Evolutionary conservation across 345 rosid genomes (phyloP).

Genomic region (Populus nigra): DNA sequence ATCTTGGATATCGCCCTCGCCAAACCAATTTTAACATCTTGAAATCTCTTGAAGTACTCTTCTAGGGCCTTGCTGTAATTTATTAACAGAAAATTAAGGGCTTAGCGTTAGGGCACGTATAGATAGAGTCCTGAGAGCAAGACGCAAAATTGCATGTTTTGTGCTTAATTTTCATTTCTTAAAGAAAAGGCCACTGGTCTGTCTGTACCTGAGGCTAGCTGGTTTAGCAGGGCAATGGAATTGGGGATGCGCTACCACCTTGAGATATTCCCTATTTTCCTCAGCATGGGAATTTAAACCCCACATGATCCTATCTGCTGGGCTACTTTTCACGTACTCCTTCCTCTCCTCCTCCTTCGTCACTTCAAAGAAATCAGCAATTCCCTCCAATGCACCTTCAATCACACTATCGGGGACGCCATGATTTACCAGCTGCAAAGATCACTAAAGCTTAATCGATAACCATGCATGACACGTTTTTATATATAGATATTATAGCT

Average conservation of each 20-base stretch:
- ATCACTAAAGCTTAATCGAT: background rate
- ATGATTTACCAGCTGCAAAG: constrained; percentile 32
- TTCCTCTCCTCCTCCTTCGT: constrained; percentile 15
- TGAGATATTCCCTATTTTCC: constrained; percentile 29
- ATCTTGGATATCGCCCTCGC: constrained; percentile 27
- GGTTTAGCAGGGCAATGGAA: constrained; percentile 29
- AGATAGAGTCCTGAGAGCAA: too few relatives aligned
- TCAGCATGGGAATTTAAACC: constrained; percentile 13
- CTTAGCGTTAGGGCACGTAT: too few relatives aligned
- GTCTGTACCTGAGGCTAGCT: constrained; percentile 10
- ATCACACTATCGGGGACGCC: constrained; percentile 24
- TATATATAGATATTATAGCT: background rate
- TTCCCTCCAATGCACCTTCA: constrained; percentile 21
- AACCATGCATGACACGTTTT: background rate
- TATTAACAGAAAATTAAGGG: too few relatives aligned
- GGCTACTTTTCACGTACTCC: constrained; percentile 12
- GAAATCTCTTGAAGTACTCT: constrained; percentile 21
- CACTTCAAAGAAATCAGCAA: constrained; percentile 20
- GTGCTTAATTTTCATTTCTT: too few relatives aligned
- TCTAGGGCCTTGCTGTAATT: constrained; percentile 11
- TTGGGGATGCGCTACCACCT: constrained; percentile 25
- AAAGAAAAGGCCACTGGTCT: too few relatives aligned
- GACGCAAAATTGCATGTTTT: too few relatives aligned
- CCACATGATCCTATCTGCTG: constrained; percentile 25
- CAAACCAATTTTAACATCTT: constrained; percentile 21